Evolutionary conservation across 345 rosid genomes (phyloP).

Genomic region (Linum lewisii): DNA sequence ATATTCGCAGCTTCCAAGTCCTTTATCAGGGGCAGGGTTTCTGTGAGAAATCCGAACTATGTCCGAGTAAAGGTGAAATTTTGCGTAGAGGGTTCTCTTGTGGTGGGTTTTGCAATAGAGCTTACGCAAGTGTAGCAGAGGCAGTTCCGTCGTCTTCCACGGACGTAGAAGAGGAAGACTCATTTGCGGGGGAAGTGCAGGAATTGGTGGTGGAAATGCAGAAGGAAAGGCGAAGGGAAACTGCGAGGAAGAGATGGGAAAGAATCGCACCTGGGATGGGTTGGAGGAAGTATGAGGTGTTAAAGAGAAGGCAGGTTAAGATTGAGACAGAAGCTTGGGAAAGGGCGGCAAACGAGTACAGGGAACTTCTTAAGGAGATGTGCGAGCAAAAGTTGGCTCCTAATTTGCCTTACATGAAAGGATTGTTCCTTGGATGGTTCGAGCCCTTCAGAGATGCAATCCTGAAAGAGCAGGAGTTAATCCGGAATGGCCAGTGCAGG

Average conservation of each 20-base stretch:
- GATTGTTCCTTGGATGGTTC: conserved; percentile 93
- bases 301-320: conserved; percentile 75
- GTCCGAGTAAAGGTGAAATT: conserved; percentile 25
- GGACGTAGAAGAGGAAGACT: conserved; percentile 63
- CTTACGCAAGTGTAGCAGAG: conserved; percentile 65
- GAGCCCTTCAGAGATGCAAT: conserved; percentile 80
- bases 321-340: conserved; percentile 96
- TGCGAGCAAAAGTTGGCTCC: conserved; percentile 93
- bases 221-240: conserved; percentile 36
- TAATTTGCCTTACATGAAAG: conserved; percentile 78
- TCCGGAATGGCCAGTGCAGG: conserved; percentile 42
- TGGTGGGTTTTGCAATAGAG: conserved; percentile 42
- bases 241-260: conserved; percentile 15
- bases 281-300: conserved; percentile 25
- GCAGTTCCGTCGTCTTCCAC: conserved; percentile 63
- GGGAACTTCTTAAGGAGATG: conserved; percentile 78
- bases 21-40: conserved; percentile 24
- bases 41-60: conserved; percentile 12
- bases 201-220: conserved; percentile 54
- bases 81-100: conserved; percentile 10
- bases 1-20: conserved; percentile 27
- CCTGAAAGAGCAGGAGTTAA: conserved; percentile 54
- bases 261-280: conserved; percentile 31
- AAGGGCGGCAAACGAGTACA: conserved; percentile 70
- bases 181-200: conserved; percentile 50